phyloP scores from a whole-genome alignment of 495 filamentous ascomycete species.

The Filosporella fistucella region DNA sequence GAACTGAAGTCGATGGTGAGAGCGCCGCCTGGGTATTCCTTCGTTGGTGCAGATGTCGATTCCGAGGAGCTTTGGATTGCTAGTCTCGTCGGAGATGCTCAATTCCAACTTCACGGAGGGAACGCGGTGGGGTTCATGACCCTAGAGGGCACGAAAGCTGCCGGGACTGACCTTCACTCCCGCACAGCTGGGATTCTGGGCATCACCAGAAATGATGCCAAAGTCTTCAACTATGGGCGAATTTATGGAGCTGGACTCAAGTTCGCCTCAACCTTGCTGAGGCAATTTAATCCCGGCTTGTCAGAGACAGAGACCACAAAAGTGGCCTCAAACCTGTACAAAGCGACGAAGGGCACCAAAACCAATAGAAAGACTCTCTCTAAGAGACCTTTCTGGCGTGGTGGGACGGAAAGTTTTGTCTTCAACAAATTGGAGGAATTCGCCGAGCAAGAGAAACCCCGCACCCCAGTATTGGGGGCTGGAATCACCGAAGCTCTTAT shows the following conservation, averaged over 20 bases:
- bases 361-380: conserved; percentile 60
- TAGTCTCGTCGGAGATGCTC: conserved; percentile 87
- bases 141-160: conserved; percentile 88
- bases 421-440: conserved; percentile 99
- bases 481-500: conserved; percentile 95
- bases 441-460: conserved; percentile 85
- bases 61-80: conserved; percentile 99
- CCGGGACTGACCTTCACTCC: conserved; percentile 92
- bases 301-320: conserved; percentile 70
- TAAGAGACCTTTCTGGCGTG: conserved; percentile 85
- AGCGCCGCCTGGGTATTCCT: conserved; percentile 83
- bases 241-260: conserved; percentile 96
- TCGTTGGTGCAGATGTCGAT: conserved; percentile 97
- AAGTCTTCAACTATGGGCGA: conserved; percentile 97
- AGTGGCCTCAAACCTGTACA: conserved; percentile 77
- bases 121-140: conserved; percentile 99
- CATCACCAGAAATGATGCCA: conserved; percentile 91
- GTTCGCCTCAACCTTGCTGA: conserved; percentile 83
- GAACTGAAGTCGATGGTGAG: conserved; percentile 97
- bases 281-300: conserved; percentile 86
- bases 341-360: conserved; percentile 82
- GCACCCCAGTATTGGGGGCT: conserved; percentile 90
- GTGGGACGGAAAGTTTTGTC: conserved; percentile 93
- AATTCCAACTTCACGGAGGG: conserved; percentile 90
- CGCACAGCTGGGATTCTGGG: conserved; percentile 87